Conservation (phyloP, 2,329 filamentous ascomycete species). For the Fusarium sp. region DNA sequence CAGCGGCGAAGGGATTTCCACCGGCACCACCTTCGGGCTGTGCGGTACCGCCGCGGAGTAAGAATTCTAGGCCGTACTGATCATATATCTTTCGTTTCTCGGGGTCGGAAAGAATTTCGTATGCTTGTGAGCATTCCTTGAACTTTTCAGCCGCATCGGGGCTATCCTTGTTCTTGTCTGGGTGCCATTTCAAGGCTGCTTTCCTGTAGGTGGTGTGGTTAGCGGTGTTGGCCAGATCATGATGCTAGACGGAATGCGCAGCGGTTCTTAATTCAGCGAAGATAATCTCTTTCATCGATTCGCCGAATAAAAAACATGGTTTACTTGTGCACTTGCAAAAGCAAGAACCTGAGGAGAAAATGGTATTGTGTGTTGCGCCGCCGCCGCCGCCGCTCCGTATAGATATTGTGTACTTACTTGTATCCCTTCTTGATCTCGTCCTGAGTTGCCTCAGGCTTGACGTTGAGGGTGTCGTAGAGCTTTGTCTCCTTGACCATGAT, state of each 20-base stretch:
- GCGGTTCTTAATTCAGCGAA: neutral
- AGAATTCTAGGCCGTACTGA: conserved; percentile 91
- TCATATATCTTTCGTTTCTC: conserved; percentile 97
- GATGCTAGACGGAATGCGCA: neutral
- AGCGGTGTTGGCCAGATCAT: conserved; percentile 38
- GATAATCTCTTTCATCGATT: neutral
- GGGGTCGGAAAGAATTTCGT: conserved; percentile 96
- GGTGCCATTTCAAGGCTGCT: conserved; percentile 89
- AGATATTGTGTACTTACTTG: conserved; percentile 63
- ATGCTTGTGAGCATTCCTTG: conserved; percentile 97
- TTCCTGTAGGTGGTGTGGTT: conserved; percentile 65
- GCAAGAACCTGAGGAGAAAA: neutral
- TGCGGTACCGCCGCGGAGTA: conserved; percentile 78
- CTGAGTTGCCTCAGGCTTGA: conserved; percentile 82
- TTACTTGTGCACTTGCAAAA: neutral
- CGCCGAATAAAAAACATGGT: neutral
- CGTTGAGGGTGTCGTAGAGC: conserved; percentile 85
- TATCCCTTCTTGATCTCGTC: conserved; percentile 99
- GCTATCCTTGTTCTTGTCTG: conserved; percentile 97
- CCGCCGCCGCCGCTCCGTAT: neutral
- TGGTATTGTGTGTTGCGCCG: neutral
- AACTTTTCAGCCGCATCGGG: conserved; percentile 89
- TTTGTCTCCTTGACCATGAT: conserved; percentile 94
- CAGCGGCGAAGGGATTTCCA: conserved; percentile 66
- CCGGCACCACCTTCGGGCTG: conserved; percentile 68